Conservation (phyloP, 306 rosid genomes). For the Morella rubra region DNA sequence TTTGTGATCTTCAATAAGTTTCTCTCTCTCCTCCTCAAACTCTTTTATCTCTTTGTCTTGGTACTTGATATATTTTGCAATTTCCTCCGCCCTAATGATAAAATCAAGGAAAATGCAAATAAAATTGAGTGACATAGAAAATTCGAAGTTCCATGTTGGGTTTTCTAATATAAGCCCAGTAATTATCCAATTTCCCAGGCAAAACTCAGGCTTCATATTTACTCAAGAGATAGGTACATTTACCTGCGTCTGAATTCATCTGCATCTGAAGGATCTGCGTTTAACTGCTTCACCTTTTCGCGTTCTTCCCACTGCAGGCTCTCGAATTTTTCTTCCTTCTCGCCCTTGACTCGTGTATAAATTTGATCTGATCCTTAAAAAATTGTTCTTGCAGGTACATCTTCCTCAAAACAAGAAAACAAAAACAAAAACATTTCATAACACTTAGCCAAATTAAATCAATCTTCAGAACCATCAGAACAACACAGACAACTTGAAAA, state of each 20-base stretch:
- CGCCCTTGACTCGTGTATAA: conserved; percentile 51
- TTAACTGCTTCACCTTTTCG: conserved; percentile 60
- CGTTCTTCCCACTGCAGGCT: conserved; percentile 77
- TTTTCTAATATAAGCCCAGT: background rate
- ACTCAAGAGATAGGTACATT: conserved; percentile 1
- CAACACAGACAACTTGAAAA: background rate
- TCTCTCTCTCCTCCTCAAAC: conserved; percentile 54
- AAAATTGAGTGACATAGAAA: background rate
- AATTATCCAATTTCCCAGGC: background rate
- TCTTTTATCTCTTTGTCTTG: conserved; percentile 67
- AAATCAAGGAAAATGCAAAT: conserved; percentile 13
- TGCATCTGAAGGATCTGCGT: conserved; percentile 35
- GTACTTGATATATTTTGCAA: conserved; percentile 49
- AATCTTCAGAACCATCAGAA: background rate
- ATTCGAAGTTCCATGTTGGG: background rate
- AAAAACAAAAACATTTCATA: background rate
- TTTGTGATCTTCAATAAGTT: conserved; percentile 38
- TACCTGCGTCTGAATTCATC: conserved; percentile 55
- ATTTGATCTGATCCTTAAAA: conserved; percentile 55
- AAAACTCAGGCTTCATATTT: background rate
- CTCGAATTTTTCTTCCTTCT: conserved; percentile 69
- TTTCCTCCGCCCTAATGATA: conserved; percentile 45
- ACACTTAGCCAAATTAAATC: conserved; percentile 18
- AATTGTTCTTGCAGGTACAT: conserved; percentile 71
- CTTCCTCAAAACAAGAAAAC: conserved; percentile 29